Percentiles rank a stretch among this genome's conserved stretches.
phyloP scores from a whole-genome alignment of 2,329 filamentous ascomycete species.

The Fusarium sp. region DNA sequence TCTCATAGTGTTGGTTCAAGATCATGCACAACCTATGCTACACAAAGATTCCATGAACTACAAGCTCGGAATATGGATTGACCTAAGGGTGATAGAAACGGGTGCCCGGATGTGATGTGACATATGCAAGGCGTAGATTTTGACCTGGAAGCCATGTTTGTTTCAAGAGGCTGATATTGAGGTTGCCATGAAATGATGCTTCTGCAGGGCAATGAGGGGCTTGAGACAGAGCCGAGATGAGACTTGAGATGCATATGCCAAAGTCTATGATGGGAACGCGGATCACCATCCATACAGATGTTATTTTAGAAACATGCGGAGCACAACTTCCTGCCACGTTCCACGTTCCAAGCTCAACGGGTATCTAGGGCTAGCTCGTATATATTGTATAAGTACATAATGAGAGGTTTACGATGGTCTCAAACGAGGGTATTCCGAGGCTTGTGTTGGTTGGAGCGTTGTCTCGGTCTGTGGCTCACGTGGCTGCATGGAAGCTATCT shows the following conservation, averaged over 20 bases:
- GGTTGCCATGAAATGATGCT: constrained; percentile 10
- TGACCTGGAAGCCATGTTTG: neutral
- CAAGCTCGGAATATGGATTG: constrained; percentile 5
- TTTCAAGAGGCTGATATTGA: neutral
- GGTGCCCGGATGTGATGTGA: constrained; percentile 13
- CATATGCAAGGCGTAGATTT: constrained; percentile 12
- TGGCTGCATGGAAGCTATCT: constrained; percentile 35
- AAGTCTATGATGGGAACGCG: neutral
- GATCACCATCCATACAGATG: neutral
- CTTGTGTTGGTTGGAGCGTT: constrained; percentile 19
- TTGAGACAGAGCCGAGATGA: constrained; percentile 30
- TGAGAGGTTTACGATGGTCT: constrained; percentile 1
- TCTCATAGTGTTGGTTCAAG: constrained; percentile 16
- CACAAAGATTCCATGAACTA: constrained; percentile 4
- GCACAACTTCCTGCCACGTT: constrained; percentile 30
- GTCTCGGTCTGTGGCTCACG: neutral
- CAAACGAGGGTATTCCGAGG: constrained; percentile 2
- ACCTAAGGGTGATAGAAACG: constrained; percentile 16
- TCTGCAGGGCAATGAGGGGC: constrained; percentile 25
- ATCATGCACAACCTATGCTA: constrained; percentile 7
- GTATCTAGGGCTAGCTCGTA: constrained; percentile 10
- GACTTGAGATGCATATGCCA: constrained; percentile 7
- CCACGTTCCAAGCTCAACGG: constrained; percentile 27
- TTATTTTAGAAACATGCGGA: constrained; percentile 13
- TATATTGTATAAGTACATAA: constrained; percentile 5